phyloP scores from a whole-genome alignment of 2,329 filamentous ascomycete genomes.

The Lasiodiplodia citricola region DNA sequence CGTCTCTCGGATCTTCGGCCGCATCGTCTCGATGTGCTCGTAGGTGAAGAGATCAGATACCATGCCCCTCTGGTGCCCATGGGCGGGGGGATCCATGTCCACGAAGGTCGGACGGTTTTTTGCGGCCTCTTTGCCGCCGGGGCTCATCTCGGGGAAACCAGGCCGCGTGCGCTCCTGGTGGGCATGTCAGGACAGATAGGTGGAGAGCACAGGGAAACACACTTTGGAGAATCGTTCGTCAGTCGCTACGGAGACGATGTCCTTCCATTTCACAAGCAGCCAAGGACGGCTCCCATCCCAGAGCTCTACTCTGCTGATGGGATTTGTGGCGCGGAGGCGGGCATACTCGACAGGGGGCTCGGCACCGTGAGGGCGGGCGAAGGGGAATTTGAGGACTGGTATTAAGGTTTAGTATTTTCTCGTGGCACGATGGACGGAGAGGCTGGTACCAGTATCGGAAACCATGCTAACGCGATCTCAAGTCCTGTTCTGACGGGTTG shows the following conservation, averaged over 20 bases:
- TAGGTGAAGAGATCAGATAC: slow-evolving; percentile 51
- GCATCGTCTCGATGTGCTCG: slow-evolving; percentile 46
- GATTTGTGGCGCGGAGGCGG: slow-evolving; percentile 49
- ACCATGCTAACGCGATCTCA: not conserved
- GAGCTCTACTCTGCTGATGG: slow-evolving; percentile 53
- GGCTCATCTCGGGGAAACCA: slow-evolving; percentile 56
- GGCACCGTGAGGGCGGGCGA: slow-evolving; percentile 45
- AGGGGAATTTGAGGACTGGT: slow-evolving; percentile 43
- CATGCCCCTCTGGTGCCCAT: slow-evolving; percentile 57
- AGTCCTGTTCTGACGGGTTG: not conserved
- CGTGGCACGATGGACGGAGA: not conserved
- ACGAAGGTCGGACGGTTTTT: slow-evolving; percentile 58
- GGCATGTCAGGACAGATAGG: not conserved
- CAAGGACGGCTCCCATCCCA: slow-evolving; percentile 56
- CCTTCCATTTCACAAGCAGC: slow-evolving; percentile 56
- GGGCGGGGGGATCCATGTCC: slow-evolving; percentile 57
- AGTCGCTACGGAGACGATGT: slow-evolving; percentile 53
- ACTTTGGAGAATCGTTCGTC: slow-evolving; percentile 54
- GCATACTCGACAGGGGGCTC: slow-evolving; percentile 54
- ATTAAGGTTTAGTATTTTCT: not conserved
- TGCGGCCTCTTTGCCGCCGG: slow-evolving; percentile 55
- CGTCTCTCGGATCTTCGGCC: slow-evolving; percentile 55
- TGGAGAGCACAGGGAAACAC: not conserved
- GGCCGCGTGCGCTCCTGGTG: slow-evolving; percentile 35
- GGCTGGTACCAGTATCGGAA: not conserved